Evolutionary conservation across 805 yeast genomes (phyloP).

Genomic region (Cyberlindnera amylophila): DNA sequence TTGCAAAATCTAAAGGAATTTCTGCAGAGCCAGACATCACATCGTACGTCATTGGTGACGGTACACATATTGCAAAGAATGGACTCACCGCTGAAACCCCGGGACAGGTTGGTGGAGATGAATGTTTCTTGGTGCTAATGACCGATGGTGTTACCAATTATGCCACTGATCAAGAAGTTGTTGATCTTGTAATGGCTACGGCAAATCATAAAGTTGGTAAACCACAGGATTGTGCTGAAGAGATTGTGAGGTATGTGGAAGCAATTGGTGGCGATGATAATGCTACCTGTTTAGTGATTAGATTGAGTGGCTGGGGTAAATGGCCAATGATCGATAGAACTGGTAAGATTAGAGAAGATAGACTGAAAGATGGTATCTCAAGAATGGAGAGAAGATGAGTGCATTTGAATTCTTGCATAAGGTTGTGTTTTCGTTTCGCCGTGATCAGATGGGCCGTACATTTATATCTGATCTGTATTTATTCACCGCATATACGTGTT

Average conservation of each 20-base stretch:
- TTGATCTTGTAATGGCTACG: conserved; percentile 77
- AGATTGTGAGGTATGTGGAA: conserved; percentile 77
- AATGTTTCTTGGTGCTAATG: conserved; percentile 75
- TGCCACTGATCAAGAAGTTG: conserved; percentile 85
- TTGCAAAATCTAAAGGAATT: conserved; percentile 78
- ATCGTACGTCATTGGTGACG: conserved; percentile 65
- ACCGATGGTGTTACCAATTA: conserved; percentile 86
- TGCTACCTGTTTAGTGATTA: conserved; percentile 83
- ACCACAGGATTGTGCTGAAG: conserved; percentile 83
- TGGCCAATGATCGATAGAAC: conserved; percentile 88
- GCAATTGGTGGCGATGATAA: conserved; percentile 91
- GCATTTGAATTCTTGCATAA: background rate
- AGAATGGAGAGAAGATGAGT: conserved; percentile 22
- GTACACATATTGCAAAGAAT: conserved; percentile 33
- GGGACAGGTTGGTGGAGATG: conserved; percentile 64
- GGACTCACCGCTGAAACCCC: conserved; percentile 24
- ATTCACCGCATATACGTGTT: background rate
- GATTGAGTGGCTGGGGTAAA: conserved; percentile 88
- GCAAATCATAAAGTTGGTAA: conserved; percentile 44
- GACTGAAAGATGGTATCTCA: conserved; percentile 43
- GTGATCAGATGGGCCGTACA: too few species aligned
- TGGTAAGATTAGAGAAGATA: conserved; percentile 73
- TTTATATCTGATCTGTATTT: background rate
- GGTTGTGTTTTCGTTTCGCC: background rate
- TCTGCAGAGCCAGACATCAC: conserved; percentile 88